A percentile compares a stretch with the other conserved stretches of the same genome.
These are phyloP conservation scores for Pleurotus giganteus DNA, from an alignment of 768 basidiomycete genomes.

Conservation along the genomic window DNA sequence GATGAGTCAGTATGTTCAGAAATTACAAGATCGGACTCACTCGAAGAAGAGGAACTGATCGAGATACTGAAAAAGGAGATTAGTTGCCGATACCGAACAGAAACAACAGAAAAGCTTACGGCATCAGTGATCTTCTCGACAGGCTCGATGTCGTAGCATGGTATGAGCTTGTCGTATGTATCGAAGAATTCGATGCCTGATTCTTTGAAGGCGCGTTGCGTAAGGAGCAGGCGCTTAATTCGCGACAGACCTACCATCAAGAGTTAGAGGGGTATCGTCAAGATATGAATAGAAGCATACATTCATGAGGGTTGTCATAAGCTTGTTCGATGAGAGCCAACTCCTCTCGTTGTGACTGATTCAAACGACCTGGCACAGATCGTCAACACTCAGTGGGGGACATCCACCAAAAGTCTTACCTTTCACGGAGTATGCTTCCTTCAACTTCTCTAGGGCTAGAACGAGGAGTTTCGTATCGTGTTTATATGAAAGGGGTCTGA, in stretches of 20 bases:
- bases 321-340: conserved; percentile 98
- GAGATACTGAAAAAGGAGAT: conserved; percentile 57
- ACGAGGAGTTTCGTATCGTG: conserved; percentile 98
- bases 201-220: conserved; percentile 98
- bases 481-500: conserved; percentile 92
- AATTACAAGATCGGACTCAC: conserved; percentile 26
- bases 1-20: conserved; percentile 5
- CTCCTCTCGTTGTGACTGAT: conserved; percentile 98
- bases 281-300: conserved; percentile 34
- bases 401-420: conserved; percentile 30
- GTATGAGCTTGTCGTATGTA: conserved; percentile 97
- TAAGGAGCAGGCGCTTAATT: conserved; percentile 94
- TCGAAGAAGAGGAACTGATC: conserved; percentile 99
- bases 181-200: conserved; percentile 97
- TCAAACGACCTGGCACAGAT: conserved; percentile 62
- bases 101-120: conserved; percentile 37
- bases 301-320: conserved; percentile 99
- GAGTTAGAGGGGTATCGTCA: neutral
- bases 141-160: conserved; percentile 98
- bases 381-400: neutral
- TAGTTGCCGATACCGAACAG: conserved; percentile 10
- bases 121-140: conserved; percentile 99
- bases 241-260: conserved; percentile 72
- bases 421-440: conserved; percentile 98
- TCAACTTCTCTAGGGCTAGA: conserved; percentile 94